A percentile compares a stretch with the other conserved stretches of the same genome.
phyloP scores from a whole-genome alignment of 1,139 yeast species.

The Yamadazyma mexicana region DNA sequence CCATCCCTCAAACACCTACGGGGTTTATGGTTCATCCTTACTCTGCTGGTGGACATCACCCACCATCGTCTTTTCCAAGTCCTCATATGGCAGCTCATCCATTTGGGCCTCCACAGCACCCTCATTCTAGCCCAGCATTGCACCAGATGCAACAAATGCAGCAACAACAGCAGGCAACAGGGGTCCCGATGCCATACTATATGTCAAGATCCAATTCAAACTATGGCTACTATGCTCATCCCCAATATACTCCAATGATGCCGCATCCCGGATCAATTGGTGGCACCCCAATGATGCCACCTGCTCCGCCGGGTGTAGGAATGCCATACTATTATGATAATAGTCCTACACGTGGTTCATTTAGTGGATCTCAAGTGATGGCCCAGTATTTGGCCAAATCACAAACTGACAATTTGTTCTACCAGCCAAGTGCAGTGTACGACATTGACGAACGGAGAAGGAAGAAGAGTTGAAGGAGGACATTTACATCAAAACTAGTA shows the following conservation, averaged over 20 bases:
- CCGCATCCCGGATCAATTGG: slow-evolving; percentile 5
- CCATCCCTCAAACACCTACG: slow-evolving; percentile 13
- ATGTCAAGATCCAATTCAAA: slow-evolving; percentile 11
- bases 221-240: slow-evolving; percentile 10
- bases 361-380: slow-evolving; percentile 74
- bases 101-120: slow-evolving; percentile 4
- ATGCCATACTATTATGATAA: slow-evolving; percentile 9
- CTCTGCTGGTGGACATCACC: background rate
- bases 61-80: slow-evolving; percentile 6
- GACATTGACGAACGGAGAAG: slow-evolving; percentile 19
- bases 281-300: slow-evolving; percentile 10
- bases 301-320: slow-evolving; percentile 10
- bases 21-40: slow-evolving; percentile 6
- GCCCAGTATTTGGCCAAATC: slow-evolving; percentile 73
- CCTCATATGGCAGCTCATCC: slow-evolving; percentile 6
- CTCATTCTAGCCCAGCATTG: slow-evolving; percentile 4
- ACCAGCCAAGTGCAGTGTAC: slow-evolving; percentile 51
- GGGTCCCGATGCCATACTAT: slow-evolving; percentile 12
- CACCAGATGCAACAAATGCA: slow-evolving; percentile 5
- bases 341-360: slow-evolving; percentile 21
- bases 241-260: slow-evolving; percentile 6
- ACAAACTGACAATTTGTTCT: slow-evolving; percentile 60
- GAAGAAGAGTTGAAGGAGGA: slow-evolving; percentile 2
- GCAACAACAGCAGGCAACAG: background rate
- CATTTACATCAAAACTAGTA: background rate